phyloP scores from a whole-genome alignment of 805 yeast genomes.

The Starmera quercuum region DNA sequence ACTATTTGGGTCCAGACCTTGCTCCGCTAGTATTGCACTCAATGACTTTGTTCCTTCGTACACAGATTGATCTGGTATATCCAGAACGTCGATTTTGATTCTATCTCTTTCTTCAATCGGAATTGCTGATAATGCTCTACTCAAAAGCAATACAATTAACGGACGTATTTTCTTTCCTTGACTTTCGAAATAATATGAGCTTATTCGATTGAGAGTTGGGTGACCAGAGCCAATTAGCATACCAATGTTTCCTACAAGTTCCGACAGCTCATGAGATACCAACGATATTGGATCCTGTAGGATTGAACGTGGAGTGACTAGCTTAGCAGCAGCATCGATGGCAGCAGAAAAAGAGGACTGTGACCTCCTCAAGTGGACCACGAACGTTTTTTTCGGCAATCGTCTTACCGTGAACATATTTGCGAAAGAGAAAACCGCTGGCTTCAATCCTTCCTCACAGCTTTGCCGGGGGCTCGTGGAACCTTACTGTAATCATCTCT shows the following conservation, averaged over 20 bases:
- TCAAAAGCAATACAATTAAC: conserved; percentile 70
- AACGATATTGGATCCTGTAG: conserved; percentile 81
- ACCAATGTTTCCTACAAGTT: conserved; percentile 81
- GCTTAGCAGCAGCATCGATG: conserved; percentile 61
- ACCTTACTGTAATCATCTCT: too few relatives aligned
- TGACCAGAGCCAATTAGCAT: conserved; percentile 86
- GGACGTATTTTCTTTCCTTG: conserved; percentile 97
- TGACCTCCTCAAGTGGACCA: conserved; percentile 1
- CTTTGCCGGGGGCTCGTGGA: too few relatives aligned
- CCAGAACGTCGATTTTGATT: conserved; percentile 50
- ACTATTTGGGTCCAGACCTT: conserved; percentile 34
- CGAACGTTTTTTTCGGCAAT: too few relatives aligned
- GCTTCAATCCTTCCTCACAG: too few relatives aligned
- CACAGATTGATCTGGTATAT: conserved; percentile 60
- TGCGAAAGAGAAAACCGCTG: too few relatives aligned
- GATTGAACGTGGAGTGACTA: conserved; percentile 56
- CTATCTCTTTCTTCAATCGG: conserved; percentile 64
- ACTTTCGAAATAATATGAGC: conserved; percentile 92
- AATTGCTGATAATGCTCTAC: conserved; percentile 72
- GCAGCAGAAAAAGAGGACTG: conserved; percentile 44
- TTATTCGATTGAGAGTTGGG: conserved; percentile 84
- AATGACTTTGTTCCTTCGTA: conserved; percentile 49
- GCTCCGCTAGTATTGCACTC: conserved; percentile 51
- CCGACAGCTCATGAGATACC: conserved; percentile 90
- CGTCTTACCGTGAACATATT: too few relatives aligned